Base-by-base conservation (phyloP, 495 filamentous ascomycete species). In the Penicillium paxilli region DNA sequence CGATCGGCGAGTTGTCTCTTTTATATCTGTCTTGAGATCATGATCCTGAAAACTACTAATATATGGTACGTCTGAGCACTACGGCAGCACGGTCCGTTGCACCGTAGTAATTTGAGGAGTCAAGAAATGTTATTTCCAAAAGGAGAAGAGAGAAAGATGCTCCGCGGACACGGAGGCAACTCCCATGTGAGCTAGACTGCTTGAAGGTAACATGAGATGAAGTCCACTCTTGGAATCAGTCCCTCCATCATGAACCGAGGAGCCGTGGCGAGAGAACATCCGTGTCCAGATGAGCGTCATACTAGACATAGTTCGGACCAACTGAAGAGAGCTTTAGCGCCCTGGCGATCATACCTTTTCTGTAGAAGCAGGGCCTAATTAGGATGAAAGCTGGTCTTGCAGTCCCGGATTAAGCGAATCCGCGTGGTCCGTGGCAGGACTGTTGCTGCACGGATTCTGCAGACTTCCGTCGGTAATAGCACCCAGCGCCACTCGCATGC, bases 111-210 rank as follows among this genome's bases (percentile, higher is more conserved):
- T n/a, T 7, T 7, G 8, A 38, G 35, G 35, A 14, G 37, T 37
- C 9, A 4, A 35, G 14, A n/a, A 38, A 0, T 10, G 19, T n/a
- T 28, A 12, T 9, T 12, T 55, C 58, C 59, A n/a, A 59, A 65
- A 44, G 53, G 47, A 51, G 59, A 57, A 55, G 22, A 11, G 17
- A 14, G 32, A 40, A 17, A 12, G 58, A 19, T 35, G 38, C 63
- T 58, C 63, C 63, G 63, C 33, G 60, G 63, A 64, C 63, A 66
- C 63, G 63, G 63, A 66, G 60, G 40, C 14, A 48, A 19, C 44
- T 30, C 60, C 54, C 49, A 28, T 35, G 37, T 19, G 35, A 46
- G 48, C 33, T 47, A n/a, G 21, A 41, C 21, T 25, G 32, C 17
- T 38, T 33, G 32, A 14, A 49, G 45, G 28, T 25, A 33, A 44